A percentile compares a stretch with the other conserved stretches of the same genome.
These are phyloP conservation scores for Sanghuangporus weigelae DNA, from an alignment of 1,284 basidiomycete genomes.

Conservation along the genomic window DNA sequence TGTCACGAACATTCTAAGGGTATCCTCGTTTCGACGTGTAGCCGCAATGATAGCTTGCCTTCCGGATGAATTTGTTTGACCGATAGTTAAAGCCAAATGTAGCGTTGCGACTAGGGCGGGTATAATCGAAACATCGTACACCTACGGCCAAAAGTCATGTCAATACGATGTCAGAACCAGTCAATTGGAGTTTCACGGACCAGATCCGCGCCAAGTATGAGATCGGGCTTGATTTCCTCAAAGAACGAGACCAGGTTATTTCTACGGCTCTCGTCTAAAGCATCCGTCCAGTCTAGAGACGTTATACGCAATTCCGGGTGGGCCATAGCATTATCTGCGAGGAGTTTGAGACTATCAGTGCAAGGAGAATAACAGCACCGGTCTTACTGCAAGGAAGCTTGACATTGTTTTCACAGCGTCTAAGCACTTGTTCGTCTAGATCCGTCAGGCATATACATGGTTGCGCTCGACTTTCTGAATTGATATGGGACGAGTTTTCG, in stretches of 20 bases:
- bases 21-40: constrained; percentile 45
- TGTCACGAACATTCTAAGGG: constrained; percentile 25
- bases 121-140: constrained; percentile 63
- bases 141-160: constrained; percentile 33
- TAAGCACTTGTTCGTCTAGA: constrained; percentile 57
- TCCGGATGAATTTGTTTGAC: constrained; percentile 1
- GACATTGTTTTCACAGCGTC: constrained; percentile 53
- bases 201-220: constrained; percentile 69
- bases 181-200: constrained; percentile 33
- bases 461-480: constrained; percentile 6
- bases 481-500: neutral
- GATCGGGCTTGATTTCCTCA: constrained; percentile 39
- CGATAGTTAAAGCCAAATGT: constrained; percentile 37
- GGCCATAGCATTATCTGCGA: constrained; percentile 44
- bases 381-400: constrained; percentile 57
- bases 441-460: constrained; percentile 57
- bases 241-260: constrained; percentile 27
- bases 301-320: constrained; percentile 41
- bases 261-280: constrained; percentile 22
- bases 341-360: neutral
- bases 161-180: neutral
- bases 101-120: constrained; percentile 51
- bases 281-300: constrained; percentile 60
- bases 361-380: constrained; percentile 9
- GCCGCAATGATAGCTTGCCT: constrained; percentile 50